Base-by-base conservation (phyloP, 1,284 basidiomycete species). In the Marasmius tenuissimus region DNA sequence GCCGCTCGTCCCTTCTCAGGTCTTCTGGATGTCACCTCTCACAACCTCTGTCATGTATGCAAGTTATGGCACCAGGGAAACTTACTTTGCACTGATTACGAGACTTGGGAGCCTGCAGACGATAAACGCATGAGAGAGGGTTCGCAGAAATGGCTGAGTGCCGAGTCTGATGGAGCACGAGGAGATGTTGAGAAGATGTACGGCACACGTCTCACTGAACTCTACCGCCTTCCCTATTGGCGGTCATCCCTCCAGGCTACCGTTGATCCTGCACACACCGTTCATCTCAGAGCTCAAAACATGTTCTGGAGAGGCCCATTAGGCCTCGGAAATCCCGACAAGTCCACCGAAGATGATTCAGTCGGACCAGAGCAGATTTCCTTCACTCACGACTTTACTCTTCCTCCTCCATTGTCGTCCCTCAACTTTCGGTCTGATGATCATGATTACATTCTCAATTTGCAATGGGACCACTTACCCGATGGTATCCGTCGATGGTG, bases 1-100 rank as follows among this genome's bases (percentile, higher is more conserved):
- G 58, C 58, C 27, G 58, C 58, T n/a, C 51, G 58, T 14, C 49
- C 50, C 6, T 39, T 22, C n/a, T 50, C 50, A 14, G 58, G 58
- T 22, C 39, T 37, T 27, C 18, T 34, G 8, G 58, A 60, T 34
- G 58, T 40, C 35, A 55, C 11, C n/a, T 22, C 50, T 20, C 49
- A 60, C 11, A 27, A 22, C 37, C 45, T 60, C 20, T 60, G 58
- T 27, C 37, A 54, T 45, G 6, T 53, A 4, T 60, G 58, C 27
- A 9, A 60, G 5, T 34, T 16, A 22, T 52, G 51, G 58, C 50
- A 54, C 34, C 22, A 38, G 14, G 16, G 51, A 16, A 49, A 54
- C 18, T 22, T 60, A 4, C 34, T 18, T 10, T 18, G 50, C n/a
- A 52, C 50, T 7, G 58, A 60, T 45, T 45, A 27, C 37, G 51